These are phyloP conservation scores for Ocimum tenuiflorum DNA, from an alignment of 257 asterid genomes.

Conservation along the genomic window DNA sequence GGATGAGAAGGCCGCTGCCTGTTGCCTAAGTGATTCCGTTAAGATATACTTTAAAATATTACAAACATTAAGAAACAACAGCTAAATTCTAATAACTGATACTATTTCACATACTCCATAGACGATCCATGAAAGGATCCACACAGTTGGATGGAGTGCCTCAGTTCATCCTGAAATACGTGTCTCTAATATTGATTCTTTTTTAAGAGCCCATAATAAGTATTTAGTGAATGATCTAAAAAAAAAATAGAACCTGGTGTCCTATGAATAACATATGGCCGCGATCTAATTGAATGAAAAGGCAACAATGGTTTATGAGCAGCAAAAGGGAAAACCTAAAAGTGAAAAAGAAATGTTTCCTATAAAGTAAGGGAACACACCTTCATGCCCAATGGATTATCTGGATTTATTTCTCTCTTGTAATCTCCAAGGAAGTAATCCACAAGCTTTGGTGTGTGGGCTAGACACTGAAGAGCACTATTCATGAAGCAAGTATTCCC, in stretches of 20 bases:
- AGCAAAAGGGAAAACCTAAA: conserved; percentile 11
- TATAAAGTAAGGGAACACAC: conserved; percentile 36
- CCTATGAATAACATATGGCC: not conserved
- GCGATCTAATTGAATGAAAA: conserved; percentile 7
- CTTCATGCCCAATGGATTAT: conserved; percentile 93
- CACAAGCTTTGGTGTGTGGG: conserved; percentile 89
- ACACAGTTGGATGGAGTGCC: conserved; percentile 11
- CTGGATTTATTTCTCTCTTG: conserved; percentile 71
- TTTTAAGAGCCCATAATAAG: not conserved
- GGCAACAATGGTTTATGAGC: not conserved
- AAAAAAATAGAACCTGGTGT: not conserved
- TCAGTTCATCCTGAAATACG: not conserved
- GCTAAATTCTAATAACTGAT: not conserved
- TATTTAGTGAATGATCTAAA: not conserved
- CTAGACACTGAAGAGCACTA: conserved; percentile 90
- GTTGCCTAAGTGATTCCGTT: not conserved
- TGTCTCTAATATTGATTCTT: not conserved
- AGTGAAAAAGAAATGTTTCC: not conserved
- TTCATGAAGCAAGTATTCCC: conserved; percentile 99
- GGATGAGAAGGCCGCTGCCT: not conserved
- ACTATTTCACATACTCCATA: not conserved
- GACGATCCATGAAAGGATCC: conserved; percentile 7
- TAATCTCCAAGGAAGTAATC: conserved; percentile 97
- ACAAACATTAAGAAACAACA: conserved; percentile 1
- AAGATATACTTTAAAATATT: not conserved